Evolutionary conservation across 345 rosid genomes (phyloP).

Genomic region (Combretum micranthum): DNA sequence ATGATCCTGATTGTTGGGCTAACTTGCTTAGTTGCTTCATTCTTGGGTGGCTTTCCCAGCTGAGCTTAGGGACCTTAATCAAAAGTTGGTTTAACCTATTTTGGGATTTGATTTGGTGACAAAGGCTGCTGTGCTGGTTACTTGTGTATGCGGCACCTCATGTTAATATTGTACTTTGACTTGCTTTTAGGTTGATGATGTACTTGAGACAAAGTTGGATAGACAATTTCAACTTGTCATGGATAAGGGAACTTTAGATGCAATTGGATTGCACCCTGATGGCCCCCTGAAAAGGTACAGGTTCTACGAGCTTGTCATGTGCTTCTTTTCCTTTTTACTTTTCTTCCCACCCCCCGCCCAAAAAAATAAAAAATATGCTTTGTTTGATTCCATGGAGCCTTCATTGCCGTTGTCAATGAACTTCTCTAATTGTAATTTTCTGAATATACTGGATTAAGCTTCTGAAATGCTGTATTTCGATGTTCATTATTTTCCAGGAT

Average conservation of each 20-base stretch:
- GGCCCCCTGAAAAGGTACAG: conserved; percentile 78
- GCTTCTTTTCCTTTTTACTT: background rate
- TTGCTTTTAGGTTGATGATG: conserved; percentile 69
- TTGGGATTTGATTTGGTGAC: too few species aligned
- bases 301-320: background rate
- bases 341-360: too few species aligned
- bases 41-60: too few species aligned
- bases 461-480: background rate
- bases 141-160: too few species aligned
- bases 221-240: conserved; percentile 72
- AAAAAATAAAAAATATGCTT: background rate
- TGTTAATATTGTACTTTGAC: background rate
- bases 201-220: conserved; percentile 73
- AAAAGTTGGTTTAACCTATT: too few species aligned
- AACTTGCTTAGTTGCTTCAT: too few species aligned
- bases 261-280: conserved; percentile 96
- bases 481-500: conserved; percentile 33
- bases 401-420: background rate
- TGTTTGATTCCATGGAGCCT: background rate
- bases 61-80: too few species aligned
- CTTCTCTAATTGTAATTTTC: background rate
- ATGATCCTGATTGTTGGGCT: too few species aligned
- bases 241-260: conserved; percentile 98
- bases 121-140: too few species aligned
- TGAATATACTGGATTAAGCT: background rate